phyloP scores from a whole-genome alignment of 768 basidiomycete species.

The Sporobolomyces pararoseus region DNA sequence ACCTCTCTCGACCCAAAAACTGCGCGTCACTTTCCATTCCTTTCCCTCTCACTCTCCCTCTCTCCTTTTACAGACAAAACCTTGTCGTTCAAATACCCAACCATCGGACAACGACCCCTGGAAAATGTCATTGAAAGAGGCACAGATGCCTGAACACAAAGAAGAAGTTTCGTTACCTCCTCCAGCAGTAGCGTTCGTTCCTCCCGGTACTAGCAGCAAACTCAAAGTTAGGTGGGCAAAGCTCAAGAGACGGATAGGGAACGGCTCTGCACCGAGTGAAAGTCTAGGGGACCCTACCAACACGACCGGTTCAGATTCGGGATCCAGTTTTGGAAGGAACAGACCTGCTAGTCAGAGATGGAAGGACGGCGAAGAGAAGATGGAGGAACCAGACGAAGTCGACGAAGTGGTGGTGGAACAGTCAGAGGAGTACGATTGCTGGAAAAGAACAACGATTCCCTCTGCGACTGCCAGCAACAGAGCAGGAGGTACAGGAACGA shows the following conservation, averaged over 20 bases:
- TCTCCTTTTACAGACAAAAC: not conserved
- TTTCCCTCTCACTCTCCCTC: not conserved
- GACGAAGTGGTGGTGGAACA: conserved; percentile 75
- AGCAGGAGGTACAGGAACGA: conserved; percentile 46
- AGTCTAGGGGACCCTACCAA: conserved; percentile 39
- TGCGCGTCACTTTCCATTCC: too few relatives aligned
- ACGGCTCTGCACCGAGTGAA: conserved; percentile 55
- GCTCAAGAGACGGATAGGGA: conserved; percentile 59
- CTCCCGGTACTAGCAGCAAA: conserved; percentile 28
- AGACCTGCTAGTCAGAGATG: conserved; percentile 1
- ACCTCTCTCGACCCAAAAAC: not conserved
- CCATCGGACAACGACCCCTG: too few relatives aligned
- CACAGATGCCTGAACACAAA: not conserved
- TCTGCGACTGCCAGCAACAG: conserved; percentile 55
- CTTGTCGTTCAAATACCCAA: too few relatives aligned
- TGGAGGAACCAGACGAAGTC: conserved; percentile 21
- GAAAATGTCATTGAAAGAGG: conserved; percentile 8
- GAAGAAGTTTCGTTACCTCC: conserved; percentile 5
- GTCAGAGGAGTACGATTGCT: conserved; percentile 48
- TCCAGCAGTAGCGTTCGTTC: conserved; percentile 35
- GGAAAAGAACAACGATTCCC: conserved; percentile 54
- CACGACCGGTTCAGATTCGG: conserved; percentile 27
- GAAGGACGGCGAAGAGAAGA: conserved; percentile 43
- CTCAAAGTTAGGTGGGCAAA: conserved; percentile 54
- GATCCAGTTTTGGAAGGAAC: conserved; percentile 39